These are phyloP conservation scores for Aspergillus novofumigatus DNA, from an alignment of 2,329 filamentous ascomycete genomes.

Conservation along the genomic window DNA sequence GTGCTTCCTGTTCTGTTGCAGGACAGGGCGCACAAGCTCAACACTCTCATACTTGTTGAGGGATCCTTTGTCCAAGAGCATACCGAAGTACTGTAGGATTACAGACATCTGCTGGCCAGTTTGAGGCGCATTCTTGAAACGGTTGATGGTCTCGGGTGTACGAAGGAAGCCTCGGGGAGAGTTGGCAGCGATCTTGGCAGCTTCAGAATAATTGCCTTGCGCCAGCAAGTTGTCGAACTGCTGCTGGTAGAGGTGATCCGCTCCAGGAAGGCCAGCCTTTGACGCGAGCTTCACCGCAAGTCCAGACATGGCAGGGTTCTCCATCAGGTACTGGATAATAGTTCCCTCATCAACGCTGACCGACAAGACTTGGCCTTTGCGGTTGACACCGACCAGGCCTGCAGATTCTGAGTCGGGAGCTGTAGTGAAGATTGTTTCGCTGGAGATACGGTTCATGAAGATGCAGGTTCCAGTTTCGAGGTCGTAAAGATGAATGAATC, in stretches of 20 bases:
- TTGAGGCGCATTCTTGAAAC: conserved; percentile 81
- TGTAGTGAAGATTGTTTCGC: conserved; percentile 97
- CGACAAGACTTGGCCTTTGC: conserved; percentile 93
- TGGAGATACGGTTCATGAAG: conserved; percentile 99
- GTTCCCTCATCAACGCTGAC: conserved; percentile 90
- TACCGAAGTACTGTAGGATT: conserved; percentile 95
- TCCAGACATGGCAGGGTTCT: conserved; percentile 90
- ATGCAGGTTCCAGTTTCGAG: conserved; percentile 92
- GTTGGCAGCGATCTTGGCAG: conserved; percentile 93
- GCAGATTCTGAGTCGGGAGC: conserved; percentile 76
- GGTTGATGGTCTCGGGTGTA: conserved; percentile 90
- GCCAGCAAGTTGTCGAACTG: conserved; percentile 87
- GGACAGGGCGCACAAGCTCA: conserved; percentile 86
- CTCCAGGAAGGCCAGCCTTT: conserved; percentile 86
- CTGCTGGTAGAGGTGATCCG: conserved; percentile 86
- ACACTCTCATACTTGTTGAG: conserved; percentile 92
- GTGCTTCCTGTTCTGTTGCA: conserved; percentile 91
- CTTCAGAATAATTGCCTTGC: conserved; percentile 76
- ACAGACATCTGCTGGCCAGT: conserved; percentile 75
- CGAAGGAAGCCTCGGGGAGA: conserved; percentile 93
- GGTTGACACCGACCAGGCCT: conserved; percentile 91
- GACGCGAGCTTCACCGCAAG: conserved; percentile 96
- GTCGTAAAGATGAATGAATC: conserved; percentile 98
- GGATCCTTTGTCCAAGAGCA: conserved; percentile 90
- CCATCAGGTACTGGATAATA: conserved; percentile 89